phyloP scores from a whole-genome alignment of 805 yeast species.

The Teunomyces funiuensis region DNA sequence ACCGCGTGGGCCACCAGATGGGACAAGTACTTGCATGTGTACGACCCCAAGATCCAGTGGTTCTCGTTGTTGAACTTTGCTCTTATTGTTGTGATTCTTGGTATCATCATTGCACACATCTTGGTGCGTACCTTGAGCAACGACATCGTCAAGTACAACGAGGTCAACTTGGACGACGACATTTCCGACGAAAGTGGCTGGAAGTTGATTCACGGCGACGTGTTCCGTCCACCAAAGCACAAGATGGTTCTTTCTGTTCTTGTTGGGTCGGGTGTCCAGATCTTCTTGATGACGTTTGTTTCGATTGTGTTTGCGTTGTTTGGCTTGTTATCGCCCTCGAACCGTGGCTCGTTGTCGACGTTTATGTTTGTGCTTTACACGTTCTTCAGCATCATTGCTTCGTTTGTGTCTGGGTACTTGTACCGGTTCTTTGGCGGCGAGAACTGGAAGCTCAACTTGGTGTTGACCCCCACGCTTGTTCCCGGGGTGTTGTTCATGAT shows the following conservation, averaged over 20 bases:
- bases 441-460: conserved; percentile 82
- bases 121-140: conserved; percentile 75
- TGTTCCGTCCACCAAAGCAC: conserved; percentile 78
- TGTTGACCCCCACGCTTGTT: conserved; percentile 77
- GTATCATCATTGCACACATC: conserved; percentile 75
- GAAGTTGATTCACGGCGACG: conserved; percentile 95
- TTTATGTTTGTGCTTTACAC: conserved; percentile 85
- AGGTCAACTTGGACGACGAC: conserved; percentile 81
- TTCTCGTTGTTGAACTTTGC: conserved; percentile 87
- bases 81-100: conserved; percentile 72
- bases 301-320: conserved; percentile 81
- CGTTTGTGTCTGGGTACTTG: conserved; percentile 80
- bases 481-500: conserved; percentile 73
- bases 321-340: conserved; percentile 90
- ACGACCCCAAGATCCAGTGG: conserved; percentile 95
- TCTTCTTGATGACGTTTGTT: conserved; percentile 70
- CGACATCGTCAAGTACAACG: conserved; percentile 88
- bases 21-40: conserved; percentile 93
- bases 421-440: conserved; percentile 92
- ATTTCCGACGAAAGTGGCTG: conserved; percentile 93
- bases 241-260: conserved; percentile 73
- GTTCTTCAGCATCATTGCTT: conserved; percentile 76
- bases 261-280: conserved; percentile 86
- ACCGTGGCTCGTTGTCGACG: conserved; percentile 90
- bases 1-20: conserved; percentile 98